Percentiles rank a stretch among this genome's conserved stretches.
Conservation (phyloP, 139 green algal genomes). For the Coelastrella sp. region DNA sequence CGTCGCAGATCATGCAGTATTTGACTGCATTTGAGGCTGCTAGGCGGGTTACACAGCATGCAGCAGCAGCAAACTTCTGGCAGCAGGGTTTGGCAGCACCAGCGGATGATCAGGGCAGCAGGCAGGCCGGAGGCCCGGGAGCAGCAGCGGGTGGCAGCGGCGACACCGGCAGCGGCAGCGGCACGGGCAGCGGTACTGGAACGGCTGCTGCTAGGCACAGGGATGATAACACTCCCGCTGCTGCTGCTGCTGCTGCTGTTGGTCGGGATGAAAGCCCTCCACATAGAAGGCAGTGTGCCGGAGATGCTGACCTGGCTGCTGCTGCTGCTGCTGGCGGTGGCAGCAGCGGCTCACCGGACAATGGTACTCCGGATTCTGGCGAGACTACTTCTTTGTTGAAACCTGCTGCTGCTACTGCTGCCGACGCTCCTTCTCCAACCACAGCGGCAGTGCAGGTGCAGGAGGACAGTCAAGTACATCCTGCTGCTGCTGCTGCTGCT, state of each 20-base stretch:
- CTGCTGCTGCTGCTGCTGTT: not conserved
- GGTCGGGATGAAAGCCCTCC: too few species aligned
- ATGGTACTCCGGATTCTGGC: not conserved
- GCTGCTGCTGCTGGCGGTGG: not conserved
- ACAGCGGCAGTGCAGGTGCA: too few species aligned
- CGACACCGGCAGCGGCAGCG: constrained; percentile 22
- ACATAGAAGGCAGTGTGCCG: too few species aligned
- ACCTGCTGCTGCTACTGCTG: not conserved
- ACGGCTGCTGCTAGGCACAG: not conserved
- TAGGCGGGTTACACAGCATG: not conserved
- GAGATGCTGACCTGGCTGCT: not conserved
- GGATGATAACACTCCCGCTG: too few species aligned
- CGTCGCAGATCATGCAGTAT: not conserved
- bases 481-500: not conserved
- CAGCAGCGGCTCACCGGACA: not conserved
- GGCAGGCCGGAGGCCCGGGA: not conserved
- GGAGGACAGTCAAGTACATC: not conserved
- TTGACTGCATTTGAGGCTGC: not conserved
- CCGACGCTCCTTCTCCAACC: too few species aligned
- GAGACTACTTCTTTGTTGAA: not conserved
- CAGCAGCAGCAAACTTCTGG: not conserved
- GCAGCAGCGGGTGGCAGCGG: constrained; percentile 14
- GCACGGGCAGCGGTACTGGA: not conserved
- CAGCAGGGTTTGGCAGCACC: not conserved
- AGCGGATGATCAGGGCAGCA: constrained; percentile 22